Evolutionary conservation across 495 filamentous ascomycete genomes (phyloP), one percentile per base, ranked within the genome.

Genomic region (Entonaema liquescens): DNA sequence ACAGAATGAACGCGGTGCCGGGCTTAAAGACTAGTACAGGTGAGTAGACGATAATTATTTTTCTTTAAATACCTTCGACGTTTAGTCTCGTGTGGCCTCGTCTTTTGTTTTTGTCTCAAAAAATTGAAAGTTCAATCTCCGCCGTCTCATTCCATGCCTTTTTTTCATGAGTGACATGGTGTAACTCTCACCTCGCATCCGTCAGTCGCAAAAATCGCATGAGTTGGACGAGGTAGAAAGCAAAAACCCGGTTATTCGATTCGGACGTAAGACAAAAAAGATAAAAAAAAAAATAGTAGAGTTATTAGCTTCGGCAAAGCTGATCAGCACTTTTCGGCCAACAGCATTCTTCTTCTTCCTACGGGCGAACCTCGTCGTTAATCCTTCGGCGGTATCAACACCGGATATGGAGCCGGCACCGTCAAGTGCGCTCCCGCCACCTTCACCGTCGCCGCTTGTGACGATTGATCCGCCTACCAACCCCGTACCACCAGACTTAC

Each of bases 291-390:
- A 33, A 50, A 13, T n/a, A 40, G 21, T 23, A 56, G 23, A 57
- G 19, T 56, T 56, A 36, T 56, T 71, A 26, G 61, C 47, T 47
- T 69, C 33, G 19, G 70, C 25, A 72, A 35, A 72, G 67, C 65
- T 68, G 66, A 57, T 69, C 65, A 70, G 50, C 47, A 25, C 38
- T 40, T 40, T 59, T 52, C 28, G 36, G 38, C 33, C 44, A 44
- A 59, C 67, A 87, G 85, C 85, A 42, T 87, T 87, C 77, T 86
- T 87, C 73, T 81, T 81, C 62, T 87, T 86, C 74, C 79, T 87
- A 25, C 82, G 84, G 52, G 85, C 84, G 59, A 87, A 87, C 71
- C 81, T 87, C 61, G 82, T 85, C 42, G 83, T 86, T 36, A 83
- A 80, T 17, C 76, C 84, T 38, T 82, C 80, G 29, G 78, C 79